Conservation (phyloP, 108 stramenopile genomes). For the Ochromonas danica region DNA sequence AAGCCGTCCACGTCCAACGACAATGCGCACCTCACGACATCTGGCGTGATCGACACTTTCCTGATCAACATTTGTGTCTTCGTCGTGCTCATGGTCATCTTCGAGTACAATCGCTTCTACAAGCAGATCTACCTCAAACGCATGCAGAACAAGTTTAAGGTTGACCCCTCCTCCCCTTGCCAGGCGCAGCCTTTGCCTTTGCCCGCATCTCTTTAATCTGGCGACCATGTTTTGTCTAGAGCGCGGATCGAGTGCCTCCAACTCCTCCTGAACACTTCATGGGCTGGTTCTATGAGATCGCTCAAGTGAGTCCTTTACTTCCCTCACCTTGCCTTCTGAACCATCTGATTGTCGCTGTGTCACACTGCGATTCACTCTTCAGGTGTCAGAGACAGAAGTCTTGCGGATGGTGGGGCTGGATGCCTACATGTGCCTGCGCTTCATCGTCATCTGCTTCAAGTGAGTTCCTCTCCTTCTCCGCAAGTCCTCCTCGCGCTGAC, state of each 20-base stretch:
- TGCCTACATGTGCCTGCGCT: constrained; percentile 29
- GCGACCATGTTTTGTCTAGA: not conserved
- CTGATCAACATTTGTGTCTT: constrained; percentile 7
- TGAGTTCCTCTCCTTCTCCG: not conserved
- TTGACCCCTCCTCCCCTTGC: too few relatives aligned
- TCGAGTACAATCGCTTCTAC: constrained; percentile 18
- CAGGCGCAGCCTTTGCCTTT: too few relatives aligned
- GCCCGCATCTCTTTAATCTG: too few relatives aligned
- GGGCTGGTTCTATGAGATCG: constrained; percentile 28
- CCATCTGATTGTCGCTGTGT: too few relatives aligned
- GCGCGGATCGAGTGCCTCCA: constrained; percentile 24
- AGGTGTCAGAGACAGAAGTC: constrained; percentile 26
- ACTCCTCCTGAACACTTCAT: not conserved
- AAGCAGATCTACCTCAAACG: constrained; percentile 34
- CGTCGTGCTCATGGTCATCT: not conserved
- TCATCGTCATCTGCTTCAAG: constrained; percentile 9
- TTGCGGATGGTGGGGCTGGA: constrained; percentile 35
- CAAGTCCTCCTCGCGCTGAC: not conserved
- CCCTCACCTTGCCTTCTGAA: too few relatives aligned
- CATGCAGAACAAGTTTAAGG: not conserved
- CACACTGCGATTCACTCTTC: too few relatives aligned
- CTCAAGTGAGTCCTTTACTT: too few relatives aligned
- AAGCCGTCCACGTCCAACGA: too few relatives aligned
- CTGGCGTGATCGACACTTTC: constrained; percentile 11
- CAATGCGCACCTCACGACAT: not conserved